These are phyloP conservation scores for Fusarium sp. DNA, from an alignment of 2,329 filamentous ascomycete species.

Conservation along the genomic window DNA sequence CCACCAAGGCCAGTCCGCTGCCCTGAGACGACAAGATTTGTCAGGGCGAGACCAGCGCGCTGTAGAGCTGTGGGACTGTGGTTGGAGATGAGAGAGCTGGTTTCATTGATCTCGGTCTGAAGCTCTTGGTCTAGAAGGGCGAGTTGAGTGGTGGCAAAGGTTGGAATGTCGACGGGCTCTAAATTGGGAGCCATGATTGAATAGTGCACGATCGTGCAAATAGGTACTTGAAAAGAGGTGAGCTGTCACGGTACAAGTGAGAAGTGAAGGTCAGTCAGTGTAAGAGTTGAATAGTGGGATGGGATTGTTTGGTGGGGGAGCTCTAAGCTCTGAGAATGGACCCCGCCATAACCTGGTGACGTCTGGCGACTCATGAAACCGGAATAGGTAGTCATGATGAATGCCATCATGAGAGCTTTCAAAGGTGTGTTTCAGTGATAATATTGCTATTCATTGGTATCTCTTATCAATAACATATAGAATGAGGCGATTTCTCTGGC, in stretches of 20 bases:
- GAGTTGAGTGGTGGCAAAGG: constrained; percentile 78
- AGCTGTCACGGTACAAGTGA: not conserved
- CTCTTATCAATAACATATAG: not conserved
- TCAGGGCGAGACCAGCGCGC: constrained; percentile 81
- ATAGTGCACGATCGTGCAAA: not conserved
- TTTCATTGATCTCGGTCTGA: constrained; percentile 77
- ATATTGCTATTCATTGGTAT: not conserved
- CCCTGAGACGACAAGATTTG: constrained; percentile 77
- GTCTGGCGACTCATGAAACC: constrained; percentile 20
- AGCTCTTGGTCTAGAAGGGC: constrained; percentile 77
- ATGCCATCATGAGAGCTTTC: constrained; percentile 10
- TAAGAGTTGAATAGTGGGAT: constrained; percentile 29
- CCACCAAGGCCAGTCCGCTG: constrained; percentile 91
- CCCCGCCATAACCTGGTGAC: constrained; percentile 38
- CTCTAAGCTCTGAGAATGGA: constrained; percentile 13
- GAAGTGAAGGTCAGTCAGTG: constrained; percentile 11
- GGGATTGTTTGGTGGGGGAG: constrained; percentile 21
- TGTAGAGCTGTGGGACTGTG: constrained; percentile 77
- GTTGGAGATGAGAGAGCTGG: constrained; percentile 71
- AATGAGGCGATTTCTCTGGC: not conserved
- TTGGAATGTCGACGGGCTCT: constrained; percentile 68
- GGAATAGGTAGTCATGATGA: constrained; percentile 7
- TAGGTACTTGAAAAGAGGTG: not conserved
- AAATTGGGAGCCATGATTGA: constrained; percentile 50
- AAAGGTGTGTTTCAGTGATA: not conserved